These are phyloP conservation scores for Emericellopsis terricola DNA, from an alignment of 495 filamentous ascomycete species.

Conservation along the genomic window DNA sequence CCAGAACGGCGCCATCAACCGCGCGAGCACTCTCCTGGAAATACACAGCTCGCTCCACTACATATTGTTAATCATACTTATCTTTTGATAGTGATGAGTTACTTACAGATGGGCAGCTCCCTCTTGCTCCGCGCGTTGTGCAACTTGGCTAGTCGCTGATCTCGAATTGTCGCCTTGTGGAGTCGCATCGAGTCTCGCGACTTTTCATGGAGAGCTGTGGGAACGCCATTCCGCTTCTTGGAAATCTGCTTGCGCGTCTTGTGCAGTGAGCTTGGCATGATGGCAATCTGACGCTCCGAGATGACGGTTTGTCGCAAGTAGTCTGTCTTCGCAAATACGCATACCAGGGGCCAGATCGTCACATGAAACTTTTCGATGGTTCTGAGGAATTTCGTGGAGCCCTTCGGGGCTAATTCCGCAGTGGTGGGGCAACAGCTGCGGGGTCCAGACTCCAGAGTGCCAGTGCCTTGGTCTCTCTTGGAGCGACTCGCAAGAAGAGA, in stretches of 20 bases:
- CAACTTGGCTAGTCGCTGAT: constrained; percentile 57
- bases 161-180: constrained; percentile 52
- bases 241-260: constrained; percentile 74
- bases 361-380: too few relatives aligned
- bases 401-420: too few relatives aligned
- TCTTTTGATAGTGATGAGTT: background rate
- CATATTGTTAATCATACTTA: too few relatives aligned
- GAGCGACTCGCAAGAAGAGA: too few relatives aligned
- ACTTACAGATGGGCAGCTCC: constrained; percentile 49
- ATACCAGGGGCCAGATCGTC: too few relatives aligned
- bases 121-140: constrained; percentile 41
- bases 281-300: background rate
- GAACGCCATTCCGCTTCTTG: constrained; percentile 52
- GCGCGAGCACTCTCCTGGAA: constrained; percentile 45
- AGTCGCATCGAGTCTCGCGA: constrained; percentile 62
- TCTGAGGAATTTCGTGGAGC: too few relatives aligned
- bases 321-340: background rate
- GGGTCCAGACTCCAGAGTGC: too few relatives aligned
- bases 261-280: constrained; percentile 56
- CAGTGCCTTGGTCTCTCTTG: too few relatives aligned
- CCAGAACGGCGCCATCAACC: constrained; percentile 34
- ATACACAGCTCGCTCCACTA: constrained; percentile 55
- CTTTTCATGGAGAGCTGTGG: constrained; percentile 60
- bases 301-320: background rate
- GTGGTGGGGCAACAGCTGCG: too few relatives aligned